Percentiles rank a stretch among this genome's conserved stretches.
Evolutionary conservation across 2,329 filamentous ascomycete species (phyloP).

Genomic region (Cadophora sp.): DNA sequence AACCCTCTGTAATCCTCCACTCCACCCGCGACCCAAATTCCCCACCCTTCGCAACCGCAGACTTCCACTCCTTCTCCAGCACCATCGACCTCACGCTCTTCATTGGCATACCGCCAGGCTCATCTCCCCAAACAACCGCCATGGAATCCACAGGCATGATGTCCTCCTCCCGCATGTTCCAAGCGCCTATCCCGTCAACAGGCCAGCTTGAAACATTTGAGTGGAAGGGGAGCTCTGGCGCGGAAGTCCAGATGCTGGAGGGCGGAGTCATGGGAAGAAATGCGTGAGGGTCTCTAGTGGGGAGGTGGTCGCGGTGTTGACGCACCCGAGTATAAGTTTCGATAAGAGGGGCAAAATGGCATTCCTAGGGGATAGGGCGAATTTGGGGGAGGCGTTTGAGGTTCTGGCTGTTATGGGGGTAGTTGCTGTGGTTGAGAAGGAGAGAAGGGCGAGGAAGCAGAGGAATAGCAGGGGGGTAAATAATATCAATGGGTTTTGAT

Average conservation of each 20-base stretch:
- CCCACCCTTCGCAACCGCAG: slow-evolving; percentile 32
- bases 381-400: slow-evolving; percentile 32
- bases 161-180: not conserved
- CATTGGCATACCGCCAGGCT: slow-evolving; percentile 11
- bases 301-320: slow-evolving; percentile 34
- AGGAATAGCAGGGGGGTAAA: slow-evolving; percentile 10
- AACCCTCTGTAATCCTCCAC: slow-evolving; percentile 31
- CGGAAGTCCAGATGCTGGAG: slow-evolving; percentile 28
- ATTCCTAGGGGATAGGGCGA: slow-evolving; percentile 29
- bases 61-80: slow-evolving; percentile 30
- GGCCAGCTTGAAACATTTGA: slow-evolving; percentile 26
- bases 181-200: slow-evolving; percentile 4
- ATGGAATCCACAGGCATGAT: slow-evolving; percentile 22
- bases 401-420: slow-evolving; percentile 28
- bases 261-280: slow-evolving; percentile 32
- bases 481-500: not conserved
- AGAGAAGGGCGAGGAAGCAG: slow-evolving; percentile 20
- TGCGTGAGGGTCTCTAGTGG: slow-evolving; percentile 27
- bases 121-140: not conserved
- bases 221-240: slow-evolving; percentile 31
- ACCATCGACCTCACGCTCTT: slow-evolving; percentile 27
- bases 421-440: slow-evolving; percentile 30
- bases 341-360: slow-evolving; percentile 36
- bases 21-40: slow-evolving; percentile 8
- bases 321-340: slow-evolving; percentile 23